phyloP scores from a whole-genome alignment of 2,329 filamentous ascomycete genomes.

The Calycina herbarum region DNA sequence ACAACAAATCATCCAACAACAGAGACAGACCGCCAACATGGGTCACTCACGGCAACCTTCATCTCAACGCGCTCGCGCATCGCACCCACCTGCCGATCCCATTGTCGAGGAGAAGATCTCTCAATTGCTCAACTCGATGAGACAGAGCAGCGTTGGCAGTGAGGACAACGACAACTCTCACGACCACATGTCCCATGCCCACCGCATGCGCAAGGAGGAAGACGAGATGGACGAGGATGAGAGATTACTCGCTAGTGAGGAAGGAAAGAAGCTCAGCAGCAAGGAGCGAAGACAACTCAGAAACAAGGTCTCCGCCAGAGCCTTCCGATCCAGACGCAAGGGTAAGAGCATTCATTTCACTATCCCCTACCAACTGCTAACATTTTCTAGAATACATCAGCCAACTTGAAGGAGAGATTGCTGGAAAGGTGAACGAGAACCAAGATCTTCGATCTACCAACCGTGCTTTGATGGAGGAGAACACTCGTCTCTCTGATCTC shows the following conservation, averaged over 20 bases:
- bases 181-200: conserved; percentile 60
- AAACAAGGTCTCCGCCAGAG: conserved; percentile 97
- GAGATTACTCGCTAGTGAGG: conserved; percentile 88
- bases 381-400: conserved; percentile 82
- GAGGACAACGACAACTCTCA: conserved; percentile 51
- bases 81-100: conserved; percentile 55
- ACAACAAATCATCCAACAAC: conserved; percentile 61
- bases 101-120: conserved; percentile 91
- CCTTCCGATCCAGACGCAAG: conserved; percentile 97
- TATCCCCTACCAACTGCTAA: conserved; percentile 47
- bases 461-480: conserved; percentile 78
- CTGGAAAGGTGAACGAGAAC: conserved; percentile 78
- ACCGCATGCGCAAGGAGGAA: conserved; percentile 84
- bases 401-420: conserved; percentile 88
- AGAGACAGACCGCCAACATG: conserved; percentile 43
- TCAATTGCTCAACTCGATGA: conserved; percentile 89
- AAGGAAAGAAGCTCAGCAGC: conserved; percentile 98
- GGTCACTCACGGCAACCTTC: conserved; percentile 46
- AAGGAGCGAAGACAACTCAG: conserved; percentile 96
- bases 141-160: conserved; percentile 60
- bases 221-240: conserved; percentile 99
- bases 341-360: conserved; percentile 58
- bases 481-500: conserved; percentile 74
- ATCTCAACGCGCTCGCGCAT: conserved; percentile 37
- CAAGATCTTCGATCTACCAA: conserved; percentile 81